Evolutionary conservation across 108 stramenopile species (phyloP), one percentile per base, ranked within the genome.

Genomic region (Nitzschia putrida): DNA sequence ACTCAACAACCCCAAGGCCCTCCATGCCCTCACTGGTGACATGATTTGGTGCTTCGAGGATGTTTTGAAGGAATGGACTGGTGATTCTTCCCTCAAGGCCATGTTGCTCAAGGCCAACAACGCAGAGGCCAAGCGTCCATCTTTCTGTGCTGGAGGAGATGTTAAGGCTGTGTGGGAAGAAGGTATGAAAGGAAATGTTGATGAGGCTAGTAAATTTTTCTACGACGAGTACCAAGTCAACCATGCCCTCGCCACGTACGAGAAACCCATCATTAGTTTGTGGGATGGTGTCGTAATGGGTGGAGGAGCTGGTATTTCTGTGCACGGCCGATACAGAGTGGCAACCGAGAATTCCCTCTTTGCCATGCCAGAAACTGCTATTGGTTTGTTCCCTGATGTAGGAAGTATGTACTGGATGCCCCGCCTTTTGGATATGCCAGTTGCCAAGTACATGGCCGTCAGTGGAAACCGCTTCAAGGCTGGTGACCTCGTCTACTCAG

Each of bases 241-340:
- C 77, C 53, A 91, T 56, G 65, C 67, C 38, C 75, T 91, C 63
- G 83, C 94, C 8, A 86, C 84, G 0, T 75, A 59, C 14, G 37
- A 68, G 14, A 50, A 78, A 13, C 87, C 94, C 0, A 90, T 94
- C 43, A 73, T 98, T 0, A 88, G 91, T 7, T 25, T 99, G 23
- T 98, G 97, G 97, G 95, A 99, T 77, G 99, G 99, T 34, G 79
- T 98, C 29, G 96, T 96, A 59, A 97, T 99, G 97, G 99, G 99
- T 43, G 99, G 99, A 22, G 99, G 99, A 11, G 97, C 96, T 20
- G 99, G 99, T 0, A 65, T 98, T 20, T 93, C 91, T 2, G 73
- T 99, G 26, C 90, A 96, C 74, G 97, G 97, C 24, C 81, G 81
- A 37, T 91, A 97, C 70, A 81, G 99, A 20, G 81, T 99, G 0